phyloP scores from a whole-genome alignment of 2,329 filamentous ascomycete species.

The Plenodomus lindquistii region DNA sequence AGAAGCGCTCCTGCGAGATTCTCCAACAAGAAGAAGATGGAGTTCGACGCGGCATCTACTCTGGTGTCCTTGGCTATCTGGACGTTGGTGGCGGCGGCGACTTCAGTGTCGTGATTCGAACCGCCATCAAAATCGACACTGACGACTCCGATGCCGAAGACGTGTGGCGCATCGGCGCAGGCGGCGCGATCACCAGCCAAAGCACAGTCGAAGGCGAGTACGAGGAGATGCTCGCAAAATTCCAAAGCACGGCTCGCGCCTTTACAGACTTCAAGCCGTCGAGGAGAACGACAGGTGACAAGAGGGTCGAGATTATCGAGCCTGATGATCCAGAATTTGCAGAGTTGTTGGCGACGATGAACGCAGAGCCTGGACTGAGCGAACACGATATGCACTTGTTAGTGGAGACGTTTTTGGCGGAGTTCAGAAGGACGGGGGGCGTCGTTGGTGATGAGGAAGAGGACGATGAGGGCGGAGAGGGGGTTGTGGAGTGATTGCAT shows the following conservation, averaged over 20 bases:
- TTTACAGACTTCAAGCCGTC: conserved; percentile 27
- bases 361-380: background rate
- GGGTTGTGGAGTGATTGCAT: background rate
- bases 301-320: conserved; percentile 21
- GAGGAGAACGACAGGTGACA: conserved; percentile 11
- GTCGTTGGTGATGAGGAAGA: background rate
- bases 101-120: conserved; percentile 90
- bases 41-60: conserved; percentile 74
- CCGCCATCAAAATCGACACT: conserved; percentile 61
- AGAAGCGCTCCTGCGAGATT: conserved; percentile 88
- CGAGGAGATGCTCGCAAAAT: conserved; percentile 75
- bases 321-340: conserved; percentile 24
- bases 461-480: background rate
- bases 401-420: background rate
- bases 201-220: conserved; percentile 80
- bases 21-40: conserved; percentile 69
- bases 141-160: conserved; percentile 46
- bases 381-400: background rate
- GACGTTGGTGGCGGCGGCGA: conserved; percentile 83
- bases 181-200: conserved; percentile 84
- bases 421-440: background rate
- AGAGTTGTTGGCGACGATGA: conserved; percentile 20
- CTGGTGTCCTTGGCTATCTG: conserved; percentile 87
- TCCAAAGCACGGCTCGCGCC: conserved; percentile 38
- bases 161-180: conserved; percentile 83